A percentile compares a stretch with the other conserved stretches of the same genome.
These are phyloP conservation scores for Tetrapisispora nanseiensis DNA, from an alignment of 805 yeast species.

Conservation along the genomic window DNA sequence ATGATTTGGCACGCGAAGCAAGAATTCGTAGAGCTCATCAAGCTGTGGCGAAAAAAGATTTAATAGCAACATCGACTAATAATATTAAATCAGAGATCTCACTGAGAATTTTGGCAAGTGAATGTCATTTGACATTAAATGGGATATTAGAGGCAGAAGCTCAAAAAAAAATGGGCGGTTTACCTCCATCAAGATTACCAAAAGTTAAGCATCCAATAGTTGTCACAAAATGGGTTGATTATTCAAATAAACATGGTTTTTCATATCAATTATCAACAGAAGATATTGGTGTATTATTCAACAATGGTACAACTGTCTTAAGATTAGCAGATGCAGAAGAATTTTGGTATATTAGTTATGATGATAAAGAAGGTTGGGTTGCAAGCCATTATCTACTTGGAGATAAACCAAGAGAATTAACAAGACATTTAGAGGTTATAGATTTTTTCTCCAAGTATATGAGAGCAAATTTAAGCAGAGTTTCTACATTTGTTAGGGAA, in stretches of 20 bases:
- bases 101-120: conserved; percentile 34
- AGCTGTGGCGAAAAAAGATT: conserved; percentile 22
- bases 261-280: conserved; percentile 83
- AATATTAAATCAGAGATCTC: conserved; percentile 31
- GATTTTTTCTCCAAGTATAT: conserved; percentile 78
- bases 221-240: conserved; percentile 94
- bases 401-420: conserved; percentile 36
- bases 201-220: conserved; percentile 47
- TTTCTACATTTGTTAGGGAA: conserved; percentile 39
- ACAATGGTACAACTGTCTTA: conserved; percentile 69
- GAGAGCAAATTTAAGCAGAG: conserved; percentile 74
- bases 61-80: conserved; percentile 30
- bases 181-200: conserved; percentile 26
- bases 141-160: conserved; percentile 38
- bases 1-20: conserved; percentile 28
- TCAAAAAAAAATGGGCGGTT: conserved; percentile 34
- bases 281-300: conserved; percentile 83
- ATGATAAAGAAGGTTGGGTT: conserved; percentile 40
- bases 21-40: conserved; percentile 30
- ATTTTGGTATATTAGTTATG: conserved; percentile 49
- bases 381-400: conserved; percentile 35
- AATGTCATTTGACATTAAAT: conserved; percentile 37
- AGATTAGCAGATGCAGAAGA: conserved; percentile 49
- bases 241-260: conserved; percentile 90
- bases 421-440: conserved; percentile 67